Conservation (phyloP, 176 grass and related monocot species). For the Aegilops bicornis region DNA sequence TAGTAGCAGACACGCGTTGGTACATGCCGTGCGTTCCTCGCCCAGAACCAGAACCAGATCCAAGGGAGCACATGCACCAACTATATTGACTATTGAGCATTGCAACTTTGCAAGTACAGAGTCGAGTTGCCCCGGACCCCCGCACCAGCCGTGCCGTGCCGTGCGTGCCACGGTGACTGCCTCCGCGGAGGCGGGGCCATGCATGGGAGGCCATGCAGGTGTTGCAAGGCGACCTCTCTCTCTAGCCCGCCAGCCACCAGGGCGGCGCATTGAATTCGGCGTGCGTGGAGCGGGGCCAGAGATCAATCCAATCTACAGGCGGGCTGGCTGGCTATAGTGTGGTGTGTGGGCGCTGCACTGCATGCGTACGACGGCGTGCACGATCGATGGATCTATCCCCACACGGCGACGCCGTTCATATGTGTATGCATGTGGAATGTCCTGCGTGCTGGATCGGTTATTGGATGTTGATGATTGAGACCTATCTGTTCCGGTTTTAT, state of each 20-base stretch:
- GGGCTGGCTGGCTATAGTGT: background rate
- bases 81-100: background rate
- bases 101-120: background rate
- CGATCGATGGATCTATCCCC: background rate
- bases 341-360: background rate
- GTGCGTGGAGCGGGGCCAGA: background rate
- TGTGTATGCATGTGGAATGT: background rate
- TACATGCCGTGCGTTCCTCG: no score
- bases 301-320: background rate
- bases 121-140: background rate
- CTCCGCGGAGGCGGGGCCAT: no score
- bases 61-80: background rate
- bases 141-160: background rate
- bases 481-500: background rate
- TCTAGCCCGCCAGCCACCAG: background rate
- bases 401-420: background rate
- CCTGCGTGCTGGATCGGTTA: background rate
- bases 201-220: background rate
- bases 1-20: no score
- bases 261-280: conserved; percentile 47
- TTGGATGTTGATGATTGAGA: background rate
- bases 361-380: background rate
- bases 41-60: no score
- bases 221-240: background rate
- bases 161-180: background rate